Percentiles rank a stretch among this genome's conserved stretches.
phyloP scores from a whole-genome alignment of 768 basidiomycete species.

The Sarcomyxa edulis region DNA sequence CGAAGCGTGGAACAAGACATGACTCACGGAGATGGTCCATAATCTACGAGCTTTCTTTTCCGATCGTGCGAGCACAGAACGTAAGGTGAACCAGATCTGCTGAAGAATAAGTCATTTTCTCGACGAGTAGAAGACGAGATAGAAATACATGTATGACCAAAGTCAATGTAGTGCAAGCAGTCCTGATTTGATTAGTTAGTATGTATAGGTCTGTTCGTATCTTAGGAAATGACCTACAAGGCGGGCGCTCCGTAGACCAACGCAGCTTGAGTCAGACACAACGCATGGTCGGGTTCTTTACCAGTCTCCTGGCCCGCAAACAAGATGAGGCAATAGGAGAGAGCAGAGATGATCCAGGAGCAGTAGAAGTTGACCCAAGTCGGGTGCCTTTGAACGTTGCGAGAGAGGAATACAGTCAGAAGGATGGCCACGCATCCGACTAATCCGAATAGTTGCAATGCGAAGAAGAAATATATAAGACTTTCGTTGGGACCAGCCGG shows the following conservation, averaged over 20 bases:
- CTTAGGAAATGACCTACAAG: conserved; percentile 8
- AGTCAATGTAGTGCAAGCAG: conserved; percentile 13
- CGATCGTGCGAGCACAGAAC: neutral
- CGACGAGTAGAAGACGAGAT: neutral
- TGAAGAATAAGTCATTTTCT: too few species aligned
- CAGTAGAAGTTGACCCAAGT: conserved; percentile 18
- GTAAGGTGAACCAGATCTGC: conserved; percentile 3
- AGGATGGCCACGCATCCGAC: conserved; percentile 12
- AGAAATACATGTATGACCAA: conserved; percentile 13
- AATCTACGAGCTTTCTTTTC: neutral
- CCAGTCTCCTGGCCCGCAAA: conserved; percentile 10
- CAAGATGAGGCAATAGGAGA: conserved; percentile 12
- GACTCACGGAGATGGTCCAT: neutral
- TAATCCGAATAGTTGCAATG: conserved; percentile 12
- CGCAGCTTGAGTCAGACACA: conserved; percentile 14
- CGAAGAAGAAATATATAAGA: conserved; percentile 12
- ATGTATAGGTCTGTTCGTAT: neutral
- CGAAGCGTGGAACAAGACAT: neutral
- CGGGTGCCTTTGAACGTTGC: conserved; percentile 9
- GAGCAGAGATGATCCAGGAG: conserved; percentile 16
- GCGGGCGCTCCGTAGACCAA: conserved; percentile 13
- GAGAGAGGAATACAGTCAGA: conserved; percentile 11
- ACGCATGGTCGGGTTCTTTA: conserved; percentile 8
- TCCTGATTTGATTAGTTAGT: conserved; percentile 3
- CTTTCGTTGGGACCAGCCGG: too few species aligned